Evolutionary conservation across 495 filamentous ascomycete species (phyloP).

Genomic region (Tricharina praecox): DNA sequence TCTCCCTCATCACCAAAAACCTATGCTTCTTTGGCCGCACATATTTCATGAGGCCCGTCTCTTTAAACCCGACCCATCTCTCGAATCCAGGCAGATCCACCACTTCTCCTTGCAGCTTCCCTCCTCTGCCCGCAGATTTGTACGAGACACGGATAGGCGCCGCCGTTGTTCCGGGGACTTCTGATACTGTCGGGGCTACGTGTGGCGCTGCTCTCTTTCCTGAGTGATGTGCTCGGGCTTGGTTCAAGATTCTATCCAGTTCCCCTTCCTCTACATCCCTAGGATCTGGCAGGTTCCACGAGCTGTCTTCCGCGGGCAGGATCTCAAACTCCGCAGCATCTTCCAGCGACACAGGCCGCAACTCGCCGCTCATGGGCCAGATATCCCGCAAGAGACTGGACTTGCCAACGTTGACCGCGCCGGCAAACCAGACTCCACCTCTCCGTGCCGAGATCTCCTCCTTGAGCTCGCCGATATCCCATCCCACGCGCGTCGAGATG

Average conservation of each 20-base stretch:
- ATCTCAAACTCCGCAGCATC: slow-evolving; percentile 24
- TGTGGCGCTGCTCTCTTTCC: slow-evolving; percentile 7
- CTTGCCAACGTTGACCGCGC: slow-evolving; percentile 96
- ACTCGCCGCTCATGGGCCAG: slow-evolving; percentile 20
- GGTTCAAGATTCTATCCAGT: background rate
- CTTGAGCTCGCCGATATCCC: slow-evolving; percentile 21
- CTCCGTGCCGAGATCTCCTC: slow-evolving; percentile 34
- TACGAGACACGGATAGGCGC: slow-evolving; percentile 84
- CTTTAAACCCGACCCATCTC: slow-evolving; percentile 31
- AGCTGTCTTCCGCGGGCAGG: slow-evolving; percentile 9
- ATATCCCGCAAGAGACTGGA: slow-evolving; percentile 56
- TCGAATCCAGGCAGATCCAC: slow-evolving; percentile 82
- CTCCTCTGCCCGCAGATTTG: slow-evolving; percentile 24
- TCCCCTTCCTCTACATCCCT: background rate
- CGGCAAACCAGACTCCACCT: slow-evolving; percentile 90
- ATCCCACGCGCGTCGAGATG: slow-evolving; percentile 18
- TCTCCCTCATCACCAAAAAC: slow-evolving; percentile 58
- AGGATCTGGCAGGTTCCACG: background rate
- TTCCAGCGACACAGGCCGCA: slow-evolving; percentile 12
- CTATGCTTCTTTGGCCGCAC: slow-evolving; percentile 45
- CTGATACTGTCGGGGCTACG: slow-evolving; percentile 55
- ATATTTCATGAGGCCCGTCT: slow-evolving; percentile 45
- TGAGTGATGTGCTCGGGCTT: background rate
- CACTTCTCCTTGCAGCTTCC: slow-evolving; percentile 64
- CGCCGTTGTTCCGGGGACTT: slow-evolving; percentile 82